phyloP scores from a whole-genome alignment of 2,329 filamentous ascomycete species.

The Hypoxylon sp. region DNA sequence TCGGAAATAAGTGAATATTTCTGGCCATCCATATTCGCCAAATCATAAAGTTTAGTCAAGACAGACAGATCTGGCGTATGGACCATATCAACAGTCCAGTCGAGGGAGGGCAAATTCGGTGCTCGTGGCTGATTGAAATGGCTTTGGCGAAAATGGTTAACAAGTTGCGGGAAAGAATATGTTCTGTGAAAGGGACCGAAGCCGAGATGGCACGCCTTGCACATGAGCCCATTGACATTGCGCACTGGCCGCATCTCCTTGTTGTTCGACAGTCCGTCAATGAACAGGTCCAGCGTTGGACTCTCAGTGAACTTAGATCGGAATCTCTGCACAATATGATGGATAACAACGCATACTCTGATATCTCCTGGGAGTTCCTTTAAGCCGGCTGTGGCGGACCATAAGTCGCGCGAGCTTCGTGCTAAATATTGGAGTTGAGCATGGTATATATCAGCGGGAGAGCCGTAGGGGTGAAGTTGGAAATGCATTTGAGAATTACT shows the following conservation, averaged over 20 bases:
- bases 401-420: constrained; percentile 70
- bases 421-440: constrained; percentile 66
- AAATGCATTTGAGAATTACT: constrained; percentile 38
- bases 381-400: constrained; percentile 71
- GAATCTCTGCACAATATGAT: constrained; percentile 72
- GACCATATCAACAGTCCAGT: constrained; percentile 65
- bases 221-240: constrained; percentile 66
- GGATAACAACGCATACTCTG: constrained; percentile 73
- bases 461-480: constrained; percentile 45
- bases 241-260: constrained; percentile 69
- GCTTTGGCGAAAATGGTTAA: constrained; percentile 67
- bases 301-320: constrained; percentile 68
- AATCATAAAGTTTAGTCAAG: constrained; percentile 50
- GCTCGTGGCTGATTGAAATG: constrained; percentile 54
- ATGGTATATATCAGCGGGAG: constrained; percentile 59
- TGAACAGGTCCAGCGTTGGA: constrained; percentile 70
- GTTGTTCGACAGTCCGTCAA: constrained; percentile 68
- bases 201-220: constrained; percentile 65
- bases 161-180: constrained; percentile 71
- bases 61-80: constrained; percentile 55
- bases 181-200: constrained; percentile 57
- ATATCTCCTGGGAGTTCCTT: constrained; percentile 73
- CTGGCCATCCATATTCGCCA: constrained; percentile 51
- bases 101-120: constrained; percentile 47
- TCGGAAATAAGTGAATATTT: constrained; percentile 55